Base-by-base conservation (phyloP, 2,329 filamentous ascomycete genomes). In the Neofusicoccum kwambonambiense region DNA sequence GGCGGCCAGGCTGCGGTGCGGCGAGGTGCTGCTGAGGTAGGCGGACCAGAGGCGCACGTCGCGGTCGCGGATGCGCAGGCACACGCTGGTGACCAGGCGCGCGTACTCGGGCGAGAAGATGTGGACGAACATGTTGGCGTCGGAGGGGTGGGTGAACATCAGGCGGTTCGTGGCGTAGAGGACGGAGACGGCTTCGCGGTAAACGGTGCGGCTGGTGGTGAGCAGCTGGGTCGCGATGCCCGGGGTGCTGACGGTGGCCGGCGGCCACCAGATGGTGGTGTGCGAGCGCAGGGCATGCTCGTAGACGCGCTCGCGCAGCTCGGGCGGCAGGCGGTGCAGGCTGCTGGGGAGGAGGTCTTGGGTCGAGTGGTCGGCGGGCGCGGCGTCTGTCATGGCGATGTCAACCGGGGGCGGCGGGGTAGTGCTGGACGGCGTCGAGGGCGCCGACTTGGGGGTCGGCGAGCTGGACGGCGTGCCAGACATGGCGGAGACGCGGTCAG, bases 41-140 rank as follows among this genome's bases (percentile, higher is more conserved):
- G 62, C 65, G 1, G 73, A 75, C 76, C 76, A 78, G 35, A 78
- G 67, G 27, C 73, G 68, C 37, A 78, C 67, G 56, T 78, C 76
- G 41, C 73, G 73, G 49, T 78, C 75, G 44, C 73, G 72, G 50
- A 78, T 74, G 35, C 74, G 73, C 35, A 78, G 71, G 65, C 73
- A 74, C 4, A 77, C 72, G 9, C 68, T 70, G 34, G 69, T 69
- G 12, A 78, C 73, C 52, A 68, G 66, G 17, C 67, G 63, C 3
- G 74, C 72, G 47, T 69, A 70, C 13, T 44, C 22, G 5, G 70
- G 70, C 9, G 74, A 72, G 54, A 66, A 61, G 27, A 76, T 68
- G 50, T 77, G 70, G 66, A 75, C 72, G 68, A 78, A 78, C 67
- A 78, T 74, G 69, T 75, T 78, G 68, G 73, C 76, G 64, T 78